Base-by-base conservation (phyloP, 2,329 filamentous ascomycete genomes). In the Cytospora mali region DNA sequence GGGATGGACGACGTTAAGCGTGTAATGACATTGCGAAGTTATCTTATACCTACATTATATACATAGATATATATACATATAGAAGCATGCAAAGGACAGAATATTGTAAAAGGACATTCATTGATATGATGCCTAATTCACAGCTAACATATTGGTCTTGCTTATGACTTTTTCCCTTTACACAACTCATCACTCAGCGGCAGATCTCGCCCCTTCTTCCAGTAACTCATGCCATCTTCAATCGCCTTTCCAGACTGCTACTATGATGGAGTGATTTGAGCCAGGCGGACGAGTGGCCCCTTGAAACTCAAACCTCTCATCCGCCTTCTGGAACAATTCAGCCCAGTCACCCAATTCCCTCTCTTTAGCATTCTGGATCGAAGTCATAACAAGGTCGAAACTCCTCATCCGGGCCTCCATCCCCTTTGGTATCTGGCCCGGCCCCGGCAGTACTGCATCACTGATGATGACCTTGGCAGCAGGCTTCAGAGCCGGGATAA, bases 331-430 rank as follows among this genome's bases (percentile, higher is more conserved):
- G n/a, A 71, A 68, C 1, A 70, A 53, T 18, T 62, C 55, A 21
- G 39, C 56, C 70, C 70, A 72, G 28, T 69, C 70, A 16, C 62
- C 62, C 23, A 68, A 28, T 23, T 70, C 68, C 16, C 69, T 64
- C 50, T 72, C 70, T 25, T 65, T 57, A 0, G 69, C 64, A 29
- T 70, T 72, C 25, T 68, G 66, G 14, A 71, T 55, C 31, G 65
- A 64, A 1, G 63, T 64, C 68, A 71, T 69, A 3, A 62, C 66
- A 14, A 72, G 62, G 53, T 72, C 70, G 64, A 66, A 62, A n/a
- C 48, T 58, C 21, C 63, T 64, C 31, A 68, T 51, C 21, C 65
- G 64, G 7, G 62, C 51, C 52, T 67, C 66, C 48, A 59, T 60
- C 64, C 66, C 64, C 14, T 39, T 35, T 4, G 54, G 42, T 11